Conservation (phyloP, 345 rosid species). For the Eutrema japonicum region DNA sequence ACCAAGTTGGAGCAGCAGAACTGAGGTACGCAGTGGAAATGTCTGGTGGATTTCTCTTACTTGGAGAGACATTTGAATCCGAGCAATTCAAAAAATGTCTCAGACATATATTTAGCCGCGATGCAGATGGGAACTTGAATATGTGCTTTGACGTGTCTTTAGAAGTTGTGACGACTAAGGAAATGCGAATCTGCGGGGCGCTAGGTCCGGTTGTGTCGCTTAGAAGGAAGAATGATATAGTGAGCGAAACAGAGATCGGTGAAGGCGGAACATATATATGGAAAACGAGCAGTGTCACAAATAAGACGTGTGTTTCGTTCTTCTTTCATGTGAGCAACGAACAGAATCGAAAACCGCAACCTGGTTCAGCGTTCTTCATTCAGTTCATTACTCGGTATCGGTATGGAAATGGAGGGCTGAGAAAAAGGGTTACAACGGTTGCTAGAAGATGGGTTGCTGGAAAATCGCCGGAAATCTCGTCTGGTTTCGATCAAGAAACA, state of each 20-base stretch:
- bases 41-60: constrained; percentile 89
- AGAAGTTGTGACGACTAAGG: constrained; percentile 84
- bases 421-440: constrained; percentile 87
- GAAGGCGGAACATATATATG: constrained; percentile 82
- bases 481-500: constrained; percentile 97
- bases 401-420: constrained; percentile 64
- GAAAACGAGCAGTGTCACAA: constrained; percentile 77
- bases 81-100: constrained; percentile 78
- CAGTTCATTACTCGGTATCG: constrained; percentile 87
- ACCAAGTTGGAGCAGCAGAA: constrained; percentile 93
- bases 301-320: constrained; percentile 84
- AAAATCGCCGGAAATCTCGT: constrained; percentile 69
- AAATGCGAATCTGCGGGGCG: constrained; percentile 80
- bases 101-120: constrained; percentile 71
- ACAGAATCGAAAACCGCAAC: constrained; percentile 59
- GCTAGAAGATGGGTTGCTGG: constrained; percentile 94
- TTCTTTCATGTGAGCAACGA: constrained; percentile 73
- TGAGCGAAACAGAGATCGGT: constrained; percentile 72
- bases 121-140: constrained; percentile 66
- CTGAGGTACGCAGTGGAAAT: constrained; percentile 74
- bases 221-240: constrained; percentile 60
- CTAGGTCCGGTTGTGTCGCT: constrained; percentile 95
- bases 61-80: constrained; percentile 84
- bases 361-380: constrained; percentile 85
- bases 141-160: constrained; percentile 91